Conservation (phyloP, 2,329 filamentous ascomycete genomes). For the Coniochaeta ligniaria region DNA sequence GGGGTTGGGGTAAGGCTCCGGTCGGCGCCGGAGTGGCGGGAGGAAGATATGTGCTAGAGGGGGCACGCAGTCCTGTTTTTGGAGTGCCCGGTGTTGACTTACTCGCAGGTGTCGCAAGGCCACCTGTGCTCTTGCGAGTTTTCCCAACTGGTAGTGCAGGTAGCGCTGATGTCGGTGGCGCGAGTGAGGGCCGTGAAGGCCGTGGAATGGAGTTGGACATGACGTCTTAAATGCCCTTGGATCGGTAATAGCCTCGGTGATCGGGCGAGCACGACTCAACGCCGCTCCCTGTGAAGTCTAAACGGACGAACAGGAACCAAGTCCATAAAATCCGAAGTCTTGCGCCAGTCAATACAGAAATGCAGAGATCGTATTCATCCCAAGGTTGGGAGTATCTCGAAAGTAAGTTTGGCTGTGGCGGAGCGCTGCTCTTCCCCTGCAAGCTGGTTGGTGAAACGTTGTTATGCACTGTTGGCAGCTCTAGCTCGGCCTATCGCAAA, state of each 20-base stretch:
- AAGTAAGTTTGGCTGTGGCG: neutral
- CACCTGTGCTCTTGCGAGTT: conserved; percentile 59
- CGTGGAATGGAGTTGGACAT: conserved; percentile 60
- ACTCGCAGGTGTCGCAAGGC: conserved; percentile 16
- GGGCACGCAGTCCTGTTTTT: conserved; percentile 51
- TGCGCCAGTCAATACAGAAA: neutral
- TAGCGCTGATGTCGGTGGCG: conserved; percentile 63
- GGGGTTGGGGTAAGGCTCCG: conserved; percentile 48
- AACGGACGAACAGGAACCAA: neutral
- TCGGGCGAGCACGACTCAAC: neutral
- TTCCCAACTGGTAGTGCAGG: conserved; percentile 69
- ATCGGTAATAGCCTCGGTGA: neutral
- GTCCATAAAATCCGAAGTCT: neutral
- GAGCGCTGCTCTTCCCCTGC: neutral
- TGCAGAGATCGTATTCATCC: neutral
- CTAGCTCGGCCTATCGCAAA: neutral
- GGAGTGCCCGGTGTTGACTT: conserved; percentile 38
- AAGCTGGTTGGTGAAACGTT: conserved; percentile 7
- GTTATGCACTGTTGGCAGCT: conserved; percentile 7
- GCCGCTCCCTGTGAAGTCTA: neutral
- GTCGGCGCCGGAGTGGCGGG: conserved; percentile 43
- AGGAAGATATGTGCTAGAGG: conserved; percentile 49
- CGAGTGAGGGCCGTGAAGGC: conserved; percentile 59
- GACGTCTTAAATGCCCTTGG: neutral
- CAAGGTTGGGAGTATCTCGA: neutral